phyloP scores from a whole-genome alignment of 257 asterid genomes.

The Orobanche coerulescens region DNA sequence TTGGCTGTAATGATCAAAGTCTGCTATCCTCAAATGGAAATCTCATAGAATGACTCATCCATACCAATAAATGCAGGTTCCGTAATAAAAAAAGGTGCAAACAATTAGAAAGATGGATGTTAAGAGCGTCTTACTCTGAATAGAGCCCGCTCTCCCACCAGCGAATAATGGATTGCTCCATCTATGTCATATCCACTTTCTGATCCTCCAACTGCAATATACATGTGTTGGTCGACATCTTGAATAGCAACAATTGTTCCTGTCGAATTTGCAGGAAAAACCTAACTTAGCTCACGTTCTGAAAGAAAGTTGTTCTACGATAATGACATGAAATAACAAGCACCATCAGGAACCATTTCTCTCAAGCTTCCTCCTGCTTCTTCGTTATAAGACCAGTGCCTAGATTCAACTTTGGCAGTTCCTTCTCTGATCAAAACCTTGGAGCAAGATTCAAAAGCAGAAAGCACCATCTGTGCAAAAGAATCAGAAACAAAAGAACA shows the following conservation, averaged over 20 bases:
- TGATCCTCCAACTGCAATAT: constrained; percentile 59
- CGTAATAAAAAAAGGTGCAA: constrained; percentile 3
- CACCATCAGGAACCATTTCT: constrained; percentile 81
- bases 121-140: constrained; percentile 65
- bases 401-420: constrained; percentile 27
- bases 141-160: constrained; percentile 81
- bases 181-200: constrained; percentile 50
- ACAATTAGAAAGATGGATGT: constrained; percentile 11
- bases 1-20: background rate
- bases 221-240: constrained; percentile 89
- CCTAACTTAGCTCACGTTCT: constrained; percentile 21
- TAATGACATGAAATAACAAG: constrained; percentile 12
- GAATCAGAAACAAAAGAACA: constrained; percentile 8
- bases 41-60: background rate
- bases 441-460: constrained; percentile 59
- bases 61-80: constrained; percentile 4
- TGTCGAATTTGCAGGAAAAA: constrained; percentile 28
- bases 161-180: constrained; percentile 80
- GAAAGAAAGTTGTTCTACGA: constrained; percentile 19
- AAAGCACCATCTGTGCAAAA: constrained; percentile 57
- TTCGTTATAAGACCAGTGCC: constrained; percentile 34
- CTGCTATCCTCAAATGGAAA: constrained; percentile 7
- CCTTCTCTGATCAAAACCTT: constrained; percentile 31
- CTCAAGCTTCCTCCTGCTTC: constrained; percentile 43
- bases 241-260: constrained; percentile 87